Conservation (phyloP, 768 basidiomycete species). For the Lactarius psammicola region DNA sequence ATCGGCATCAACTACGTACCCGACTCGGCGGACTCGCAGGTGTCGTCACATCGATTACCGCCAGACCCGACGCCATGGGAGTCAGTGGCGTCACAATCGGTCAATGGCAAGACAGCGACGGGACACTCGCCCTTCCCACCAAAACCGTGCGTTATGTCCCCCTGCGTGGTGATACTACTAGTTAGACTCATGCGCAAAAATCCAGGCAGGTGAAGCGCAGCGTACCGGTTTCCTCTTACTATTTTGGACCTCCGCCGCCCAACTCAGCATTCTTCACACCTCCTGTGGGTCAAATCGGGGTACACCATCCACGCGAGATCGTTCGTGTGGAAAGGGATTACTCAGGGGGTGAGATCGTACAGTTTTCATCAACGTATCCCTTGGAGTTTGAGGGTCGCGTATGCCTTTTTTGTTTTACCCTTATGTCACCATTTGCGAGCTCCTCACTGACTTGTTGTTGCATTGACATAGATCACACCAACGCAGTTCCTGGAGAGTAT, state of each 20-base stretch:
- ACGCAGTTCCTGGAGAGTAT: constrained; percentile 88
- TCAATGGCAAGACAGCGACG: constrained; percentile 15
- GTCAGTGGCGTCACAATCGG: constrained; percentile 48
- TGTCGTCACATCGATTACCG: constrained; percentile 50
- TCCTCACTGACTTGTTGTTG: not conserved
- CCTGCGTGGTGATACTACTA: not conserved
- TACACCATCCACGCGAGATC: constrained; percentile 90
- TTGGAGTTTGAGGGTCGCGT: constrained; percentile 93
- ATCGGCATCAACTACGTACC: constrained; percentile 28
- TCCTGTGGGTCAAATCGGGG: constrained; percentile 81
- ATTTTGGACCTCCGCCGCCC: constrained; percentile 75
- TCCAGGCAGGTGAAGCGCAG: constrained; percentile 38
- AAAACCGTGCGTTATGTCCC: constrained; percentile 23
- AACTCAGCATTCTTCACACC: constrained; percentile 77
- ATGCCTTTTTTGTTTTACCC: constrained; percentile 35
- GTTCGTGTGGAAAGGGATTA: constrained; percentile 93
- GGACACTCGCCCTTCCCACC: constrained; percentile 11
- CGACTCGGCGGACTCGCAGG: constrained; percentile 35
- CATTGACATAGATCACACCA: constrained; percentile 68
- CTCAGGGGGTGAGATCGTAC: constrained; percentile 81
- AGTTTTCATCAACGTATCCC: constrained; percentile 87
- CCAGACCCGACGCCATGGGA: constrained; percentile 71
- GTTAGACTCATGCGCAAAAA: not conserved
- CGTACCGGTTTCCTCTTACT: constrained; percentile 80
- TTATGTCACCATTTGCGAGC: not conserved